Conservation (phyloP, 1,284 basidiomycete species). For the Ceratobasidium sp. region DNA sequence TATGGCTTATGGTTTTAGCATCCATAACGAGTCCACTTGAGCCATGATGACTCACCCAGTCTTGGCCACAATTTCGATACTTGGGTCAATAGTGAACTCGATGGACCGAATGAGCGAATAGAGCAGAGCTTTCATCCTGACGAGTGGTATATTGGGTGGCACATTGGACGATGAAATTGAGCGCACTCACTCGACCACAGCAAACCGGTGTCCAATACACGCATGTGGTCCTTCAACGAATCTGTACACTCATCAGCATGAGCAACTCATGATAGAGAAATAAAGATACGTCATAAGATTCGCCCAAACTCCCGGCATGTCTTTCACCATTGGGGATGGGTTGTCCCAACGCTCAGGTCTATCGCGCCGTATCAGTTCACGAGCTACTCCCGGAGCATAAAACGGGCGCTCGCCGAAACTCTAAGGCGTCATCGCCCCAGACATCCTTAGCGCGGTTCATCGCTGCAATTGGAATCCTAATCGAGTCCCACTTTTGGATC, state of each 20-base stretch:
- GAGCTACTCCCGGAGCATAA: not conserved
- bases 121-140: constrained; percentile 5
- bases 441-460: constrained; percentile 42
- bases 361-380: not conserved
- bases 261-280: not conserved
- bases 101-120: constrained; percentile 13
- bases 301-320: constrained; percentile 40
- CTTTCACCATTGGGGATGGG: constrained; percentile 23
- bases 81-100: constrained; percentile 16
- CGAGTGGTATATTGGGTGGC: not conserved
- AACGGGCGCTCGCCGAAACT: constrained; percentile 37
- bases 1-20: too few relatives aligned
- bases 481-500: constrained; percentile 31
- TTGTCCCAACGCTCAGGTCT: constrained; percentile 45
- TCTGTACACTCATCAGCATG: not conserved
- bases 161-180: not conserved
- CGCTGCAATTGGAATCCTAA: constrained; percentile 32
- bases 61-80: not conserved
- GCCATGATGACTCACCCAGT: not conserved
- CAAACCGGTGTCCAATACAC: constrained; percentile 44
- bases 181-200: constrained; percentile 40
- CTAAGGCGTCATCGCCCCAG: constrained; percentile 44
- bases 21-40: too few relatives aligned
- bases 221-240: constrained; percentile 37
- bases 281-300: constrained; percentile 35